Evolutionary conservation across 441 rosid species (phyloP).

Genomic region (Pelargonium exstipulatum): DNA sequence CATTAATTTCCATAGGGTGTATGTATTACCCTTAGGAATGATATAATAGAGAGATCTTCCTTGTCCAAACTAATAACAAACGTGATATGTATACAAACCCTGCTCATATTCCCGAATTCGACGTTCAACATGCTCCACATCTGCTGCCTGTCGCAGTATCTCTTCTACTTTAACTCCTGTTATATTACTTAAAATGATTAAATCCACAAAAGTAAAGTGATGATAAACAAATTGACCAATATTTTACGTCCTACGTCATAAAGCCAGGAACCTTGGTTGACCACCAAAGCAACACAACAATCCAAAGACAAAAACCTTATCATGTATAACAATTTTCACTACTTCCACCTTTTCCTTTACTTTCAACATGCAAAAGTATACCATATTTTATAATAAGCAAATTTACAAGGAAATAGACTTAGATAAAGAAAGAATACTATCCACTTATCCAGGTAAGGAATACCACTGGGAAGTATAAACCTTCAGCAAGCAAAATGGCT

Average conservation of each 20-base stretch:
- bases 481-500: conserved; percentile 17
- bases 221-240: background rate
- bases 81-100: conserved; percentile 42
- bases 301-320: too few species aligned
- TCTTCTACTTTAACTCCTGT: conserved; percentile 89
- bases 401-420: too few species aligned
- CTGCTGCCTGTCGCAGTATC: conserved; percentile 96
- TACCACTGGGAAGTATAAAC: background rate
- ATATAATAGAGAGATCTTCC: conserved; percentile 8
- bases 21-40: background rate
- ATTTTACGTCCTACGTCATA: background rate
- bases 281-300: too few species aligned
- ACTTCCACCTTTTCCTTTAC: too few species aligned
- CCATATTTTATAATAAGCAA: too few species aligned
- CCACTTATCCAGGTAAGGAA: too few species aligned
- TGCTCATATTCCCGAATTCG: conserved; percentile 92
- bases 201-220: conserved; percentile 9
- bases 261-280: too few species aligned
- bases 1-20: background rate
- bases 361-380: too few species aligned
- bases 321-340: too few species aligned
- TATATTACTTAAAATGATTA: conserved; percentile 29
- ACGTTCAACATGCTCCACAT: conserved; percentile 89
- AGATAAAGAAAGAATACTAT: too few species aligned
- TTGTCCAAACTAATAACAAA: conserved; percentile 9